These are phyloP conservation scores for Trametopsis cervina DNA, from an alignment of 768 basidiomycete genomes.

Conservation along the genomic window DNA sequence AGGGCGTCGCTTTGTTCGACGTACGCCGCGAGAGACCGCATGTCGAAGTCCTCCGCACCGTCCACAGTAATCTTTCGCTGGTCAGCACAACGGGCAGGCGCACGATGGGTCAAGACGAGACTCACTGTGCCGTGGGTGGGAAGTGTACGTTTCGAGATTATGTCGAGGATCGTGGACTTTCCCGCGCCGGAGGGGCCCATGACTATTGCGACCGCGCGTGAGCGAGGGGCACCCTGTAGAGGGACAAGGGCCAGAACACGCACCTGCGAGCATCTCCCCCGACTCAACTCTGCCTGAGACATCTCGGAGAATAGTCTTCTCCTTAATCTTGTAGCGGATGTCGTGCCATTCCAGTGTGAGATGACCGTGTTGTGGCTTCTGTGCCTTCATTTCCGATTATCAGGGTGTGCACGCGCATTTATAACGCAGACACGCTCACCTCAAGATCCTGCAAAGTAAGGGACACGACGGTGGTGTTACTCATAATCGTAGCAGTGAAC, in stretches of 20 bases:
- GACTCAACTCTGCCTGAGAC: constrained; percentile 6
- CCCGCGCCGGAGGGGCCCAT: constrained; percentile 48
- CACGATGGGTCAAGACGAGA: neutral
- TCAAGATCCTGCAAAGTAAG: constrained; percentile 1
- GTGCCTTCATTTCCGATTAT: constrained; percentile 1
- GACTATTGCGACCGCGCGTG: constrained; percentile 20
- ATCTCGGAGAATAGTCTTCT: constrained; percentile 2
- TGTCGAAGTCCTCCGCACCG: constrained; percentile 15
- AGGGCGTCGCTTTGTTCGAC: constrained; percentile 59
- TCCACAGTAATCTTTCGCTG: constrained; percentile 16
- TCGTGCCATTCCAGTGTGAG: constrained; percentile 8
- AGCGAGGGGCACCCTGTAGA: too few species aligned
- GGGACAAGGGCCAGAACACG: neutral
- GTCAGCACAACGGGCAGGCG: neutral
- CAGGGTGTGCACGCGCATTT: neutral
- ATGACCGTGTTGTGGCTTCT: constrained; percentile 3
- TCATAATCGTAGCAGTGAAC: too few species aligned
- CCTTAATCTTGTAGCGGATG: constrained; percentile 3
- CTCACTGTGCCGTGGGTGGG: constrained; percentile 25
- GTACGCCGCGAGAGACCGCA: constrained; percentile 39
- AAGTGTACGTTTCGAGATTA: constrained; percentile 40
- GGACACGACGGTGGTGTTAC: constrained; percentile 4
- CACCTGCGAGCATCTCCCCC: constrained; percentile 22
- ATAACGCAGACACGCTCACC: neutral
- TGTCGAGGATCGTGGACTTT: constrained; percentile 46